A percentile compares a stretch with the other conserved stretches of the same genome.
phyloP scores from a whole-genome alignment of 116 monocot genomes.

The Zostera marina region DNA sequence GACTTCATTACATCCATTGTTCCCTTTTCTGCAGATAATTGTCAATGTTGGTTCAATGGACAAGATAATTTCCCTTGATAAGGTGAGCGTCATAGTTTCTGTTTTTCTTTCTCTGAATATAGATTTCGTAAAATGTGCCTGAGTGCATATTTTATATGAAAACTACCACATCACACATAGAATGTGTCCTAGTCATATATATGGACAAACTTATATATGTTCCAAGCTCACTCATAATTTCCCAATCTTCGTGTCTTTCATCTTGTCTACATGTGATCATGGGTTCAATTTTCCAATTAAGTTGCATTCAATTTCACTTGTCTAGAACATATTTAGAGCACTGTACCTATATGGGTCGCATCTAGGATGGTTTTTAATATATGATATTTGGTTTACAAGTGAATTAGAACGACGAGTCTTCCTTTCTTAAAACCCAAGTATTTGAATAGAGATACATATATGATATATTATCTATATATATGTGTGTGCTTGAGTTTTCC shows the following conservation, averaged over 20 bases:
- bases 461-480: too few relatives aligned
- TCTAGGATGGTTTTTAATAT: too few relatives aligned
- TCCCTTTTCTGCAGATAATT: constrained; percentile 62
- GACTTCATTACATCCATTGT: background rate
- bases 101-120: background rate
- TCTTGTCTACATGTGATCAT: background rate
- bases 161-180: background rate
- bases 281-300: background rate
- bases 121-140: background rate
- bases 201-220: background rate
- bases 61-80: constrained; percentile 77
- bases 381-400: too few relatives aligned
- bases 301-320: too few relatives aligned
- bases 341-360: too few relatives aligned
- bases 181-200: background rate
- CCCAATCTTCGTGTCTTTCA: background rate
- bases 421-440: too few relatives aligned
- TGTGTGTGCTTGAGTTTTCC: too few relatives aligned
- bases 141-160: too few relatives aligned
- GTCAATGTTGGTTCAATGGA: constrained; percentile 62
- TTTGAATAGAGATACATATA: too few relatives aligned
- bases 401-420: too few relatives aligned
- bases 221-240: background rate
- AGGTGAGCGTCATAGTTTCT: constrained; percentile 23
- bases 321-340: too few relatives aligned